Conservation (phyloP, 2,329 filamentous ascomycete species). For the Cercospora citrullina region DNA sequence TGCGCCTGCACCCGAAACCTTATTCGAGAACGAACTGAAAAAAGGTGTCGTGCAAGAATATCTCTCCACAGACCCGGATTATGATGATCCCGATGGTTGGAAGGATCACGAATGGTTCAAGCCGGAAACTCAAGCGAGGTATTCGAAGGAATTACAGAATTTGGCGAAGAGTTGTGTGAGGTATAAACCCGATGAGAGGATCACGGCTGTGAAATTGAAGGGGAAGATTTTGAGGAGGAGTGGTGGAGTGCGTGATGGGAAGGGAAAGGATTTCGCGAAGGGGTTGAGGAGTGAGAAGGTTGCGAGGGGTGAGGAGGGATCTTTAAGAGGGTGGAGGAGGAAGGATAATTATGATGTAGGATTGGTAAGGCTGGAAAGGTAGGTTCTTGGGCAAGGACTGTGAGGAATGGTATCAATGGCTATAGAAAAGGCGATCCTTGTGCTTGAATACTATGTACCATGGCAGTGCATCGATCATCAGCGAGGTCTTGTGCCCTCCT, state of each 20-base stretch:
- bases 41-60: neutral
- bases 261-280: neutral
- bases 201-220: neutral
- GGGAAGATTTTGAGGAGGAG: slow-evolving; percentile 7
- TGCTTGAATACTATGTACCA: no score
- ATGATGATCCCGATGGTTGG: neutral
- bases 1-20: neutral
- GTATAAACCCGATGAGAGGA: neutral
- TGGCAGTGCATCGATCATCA: no score
- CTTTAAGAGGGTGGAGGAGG: neutral
- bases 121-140: neutral
- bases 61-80: neutral
- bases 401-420: no score
- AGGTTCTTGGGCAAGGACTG: no score
- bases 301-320: neutral
- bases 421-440: no score
- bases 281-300: neutral
- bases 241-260: neutral
- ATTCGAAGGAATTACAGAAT: neutral
- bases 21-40: neutral
- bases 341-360: neutral
- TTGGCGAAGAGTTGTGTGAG: slow-evolving; percentile 3
- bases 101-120: neutral
- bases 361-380: neutral
- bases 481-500: no score